phyloP scores from a whole-genome alignment of 345 rosid species.

The Ricinus communis region DNA sequence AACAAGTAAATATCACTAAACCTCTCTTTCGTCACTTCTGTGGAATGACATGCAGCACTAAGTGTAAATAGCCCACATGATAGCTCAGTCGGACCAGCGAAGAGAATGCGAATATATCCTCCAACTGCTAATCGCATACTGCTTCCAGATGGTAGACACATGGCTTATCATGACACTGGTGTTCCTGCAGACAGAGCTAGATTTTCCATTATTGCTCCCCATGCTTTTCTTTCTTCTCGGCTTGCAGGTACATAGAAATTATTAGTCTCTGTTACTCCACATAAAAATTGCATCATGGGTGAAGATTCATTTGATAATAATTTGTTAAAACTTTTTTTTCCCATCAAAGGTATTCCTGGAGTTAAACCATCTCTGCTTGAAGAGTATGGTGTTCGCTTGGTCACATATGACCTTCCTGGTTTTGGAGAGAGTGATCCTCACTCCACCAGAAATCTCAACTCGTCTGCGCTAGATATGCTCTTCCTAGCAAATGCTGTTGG shows the following conservation, averaged over 20 bases:
- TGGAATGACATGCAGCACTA: slow-evolving; percentile 52
- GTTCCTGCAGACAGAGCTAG: slow-evolving; percentile 72
- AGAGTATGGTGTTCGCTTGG: slow-evolving; percentile 75
- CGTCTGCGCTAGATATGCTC: slow-evolving; percentile 79
- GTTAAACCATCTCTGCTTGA: slow-evolving; percentile 61
- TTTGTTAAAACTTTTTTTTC: too few species aligned
- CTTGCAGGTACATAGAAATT: slow-evolving; percentile 59
- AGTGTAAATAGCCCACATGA: slow-evolving; percentile 42
- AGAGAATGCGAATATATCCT: slow-evolving; percentile 68
- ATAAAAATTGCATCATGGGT: not conserved
- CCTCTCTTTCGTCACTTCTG: slow-evolving; percentile 8
- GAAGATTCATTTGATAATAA: slow-evolving; percentile 14
- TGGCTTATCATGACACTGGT: slow-evolving; percentile 75
- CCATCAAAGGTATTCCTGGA: slow-evolving; percentile 69
- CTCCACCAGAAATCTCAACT: slow-evolving; percentile 67
- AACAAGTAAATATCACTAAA: not conserved
- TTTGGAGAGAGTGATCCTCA: slow-evolving; percentile 98
- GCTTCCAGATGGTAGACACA: slow-evolving; percentile 83
- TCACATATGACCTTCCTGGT: slow-evolving; percentile 94
- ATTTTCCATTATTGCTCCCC: slow-evolving; percentile 67
- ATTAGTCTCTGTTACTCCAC: not conserved
- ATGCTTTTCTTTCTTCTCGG: slow-evolving; percentile 81
- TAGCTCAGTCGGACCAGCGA: slow-evolving; percentile 37
- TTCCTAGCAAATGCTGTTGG: slow-evolving; percentile 66
- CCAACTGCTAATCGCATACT: slow-evolving; percentile 53